Evolutionary conservation across 164 flowering plant species (phyloP), one percentile per base, ranked within the genome.

Genomic region (Vitis labrusca): DNA sequence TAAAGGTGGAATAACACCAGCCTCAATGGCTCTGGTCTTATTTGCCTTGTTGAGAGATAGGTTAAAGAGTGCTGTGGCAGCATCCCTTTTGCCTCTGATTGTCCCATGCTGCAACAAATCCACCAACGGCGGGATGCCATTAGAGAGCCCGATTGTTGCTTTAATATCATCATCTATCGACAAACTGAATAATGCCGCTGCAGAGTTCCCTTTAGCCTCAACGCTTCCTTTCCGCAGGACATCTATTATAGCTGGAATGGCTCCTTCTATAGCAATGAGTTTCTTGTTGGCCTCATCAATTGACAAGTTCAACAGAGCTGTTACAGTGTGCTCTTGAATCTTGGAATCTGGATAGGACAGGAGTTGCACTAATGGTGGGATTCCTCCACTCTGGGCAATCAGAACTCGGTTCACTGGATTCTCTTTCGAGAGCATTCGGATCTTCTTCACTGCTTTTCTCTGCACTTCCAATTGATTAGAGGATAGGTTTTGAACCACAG

Each of bases 151-250:
- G 10, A 92, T 75, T 2, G 72, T 64, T 10, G 70, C 83, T 73
- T 88, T 91, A 64, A 88, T 89, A 63, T 92, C 98, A 66, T 92
- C 90, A 11, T 89, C 78, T 86, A 90, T 86, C 2, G 98, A 92
- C 23, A 94, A 64, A 72, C 97, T 92, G 70, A 91, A 92, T 55
- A 94, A 77, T 3, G 97, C 86, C 50, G 98, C 97, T 1, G 98
- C 98, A 10, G 97, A 87, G 69, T 94, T 94, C 77, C 89, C 98
- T 61, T 74, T 84, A 5, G 97, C 95, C 66, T 79, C 92, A 0
- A 52, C 48, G 2, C 73, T 87, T 17, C 98, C 97, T 10, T 72
- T 77, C 50, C 79, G 79, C 71, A 92, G 52, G 6, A 92, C 77
- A 66, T 89, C 89, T 12, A 92, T 81, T 59, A 92, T 89, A 37